Base-by-base conservation (phyloP, 176 grass and related monocot species). In the Miscanthus lutarioriparius region DNA sequence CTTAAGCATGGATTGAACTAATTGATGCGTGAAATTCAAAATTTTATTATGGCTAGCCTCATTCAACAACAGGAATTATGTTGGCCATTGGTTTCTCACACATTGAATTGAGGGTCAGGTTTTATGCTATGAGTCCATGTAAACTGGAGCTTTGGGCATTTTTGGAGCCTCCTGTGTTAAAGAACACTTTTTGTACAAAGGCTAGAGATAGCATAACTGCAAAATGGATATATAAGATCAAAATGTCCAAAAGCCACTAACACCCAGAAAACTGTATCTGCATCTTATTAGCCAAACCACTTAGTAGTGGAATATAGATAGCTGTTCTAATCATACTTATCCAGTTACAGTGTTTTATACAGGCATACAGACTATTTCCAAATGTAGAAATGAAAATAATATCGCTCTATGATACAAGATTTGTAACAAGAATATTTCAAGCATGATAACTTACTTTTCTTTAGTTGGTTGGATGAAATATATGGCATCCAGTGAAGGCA, bases 401-500 rank as follows among this genome's bases (percentile, higher is more conserved):
- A 68, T 53, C 22, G 49, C 43, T 13, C 8, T 76, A 75, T 37
- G 43, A 12, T 72, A 19, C 64, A 86, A 75, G 16, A 81, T 76
- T 67, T 58, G 59, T 32, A 80, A 71, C n/a, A 80, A 56, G 67
- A 77, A 75, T 33, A 93, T 74, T 53, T 80, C 71, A 87, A 86
- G 64, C n/a, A 67, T 39, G 81, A 78, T 19, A 70, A 85, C 74
- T 92, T 98, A 98, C 96, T 98, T 98, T 76, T 98, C 96, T 91
- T 93, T 95, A 72, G 93, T 93, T 87, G 96, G 96, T 82, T 98
- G 96, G 36, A 98, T 95, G 85, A 98, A 98, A 86, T 98, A 98
- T 93, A 98, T 93, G 54, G 96, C 96, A 91, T 95, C 91, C 88
- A 98, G 84, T 69, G 96, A 92, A 64, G 96, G 96, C 72, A 98